These are phyloP conservation scores for Rostrohypoxylon terebratum DNA, from an alignment of 495 filamentous ascomycete genomes.

Conservation along the genomic window DNA sequence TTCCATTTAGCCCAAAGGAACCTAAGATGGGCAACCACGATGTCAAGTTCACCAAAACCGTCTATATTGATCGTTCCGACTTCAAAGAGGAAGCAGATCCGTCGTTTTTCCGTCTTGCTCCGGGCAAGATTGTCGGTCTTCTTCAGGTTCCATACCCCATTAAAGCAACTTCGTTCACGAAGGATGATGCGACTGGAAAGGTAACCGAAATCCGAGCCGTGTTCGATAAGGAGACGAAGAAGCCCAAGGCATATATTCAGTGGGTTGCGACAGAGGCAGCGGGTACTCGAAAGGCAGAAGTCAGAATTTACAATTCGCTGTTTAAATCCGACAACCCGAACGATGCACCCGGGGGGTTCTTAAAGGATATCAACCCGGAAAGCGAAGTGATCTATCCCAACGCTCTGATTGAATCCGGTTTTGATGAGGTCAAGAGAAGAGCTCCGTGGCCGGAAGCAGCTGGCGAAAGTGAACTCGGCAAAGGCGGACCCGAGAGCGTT, in stretches of 20 bases:
- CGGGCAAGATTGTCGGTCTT: slow-evolving; percentile 88
- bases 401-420: slow-evolving; percentile 86
- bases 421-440: slow-evolving; percentile 78
- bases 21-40: slow-evolving; percentile 66
- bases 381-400: slow-evolving; percentile 81
- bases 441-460: slow-evolving; percentile 87
- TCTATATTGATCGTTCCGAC: slow-evolving; percentile 94
- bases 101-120: slow-evolving; percentile 83
- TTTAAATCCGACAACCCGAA: slow-evolving; percentile 89
- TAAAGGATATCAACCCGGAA: slow-evolving; percentile 86
- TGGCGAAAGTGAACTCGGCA: slow-evolving; percentile 68
- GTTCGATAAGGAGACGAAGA: slow-evolving; percentile 76
- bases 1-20: slow-evolving; percentile 83
- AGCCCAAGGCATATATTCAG: slow-evolving; percentile 91
- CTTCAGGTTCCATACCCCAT: slow-evolving; percentile 86
- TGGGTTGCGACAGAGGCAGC: slow-evolving; percentile 79
- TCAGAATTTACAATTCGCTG: slow-evolving; percentile 81
- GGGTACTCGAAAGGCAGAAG: slow-evolving; percentile 78
- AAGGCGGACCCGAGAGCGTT: slow-evolving; percentile 75
- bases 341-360: slow-evolving; percentile 76
- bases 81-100: slow-evolving; percentile 80
- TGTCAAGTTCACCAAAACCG: slow-evolving; percentile 78
- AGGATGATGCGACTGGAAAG: slow-evolving; percentile 73
- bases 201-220: slow-evolving; percentile 76
- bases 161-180: slow-evolving; percentile 79